A percentile compares a stretch with the other conserved stretches of the same genome.
phyloP scores from a whole-genome alignment of 1,284 basidiomycete genomes.

The Fomitopsis palustris region DNA sequence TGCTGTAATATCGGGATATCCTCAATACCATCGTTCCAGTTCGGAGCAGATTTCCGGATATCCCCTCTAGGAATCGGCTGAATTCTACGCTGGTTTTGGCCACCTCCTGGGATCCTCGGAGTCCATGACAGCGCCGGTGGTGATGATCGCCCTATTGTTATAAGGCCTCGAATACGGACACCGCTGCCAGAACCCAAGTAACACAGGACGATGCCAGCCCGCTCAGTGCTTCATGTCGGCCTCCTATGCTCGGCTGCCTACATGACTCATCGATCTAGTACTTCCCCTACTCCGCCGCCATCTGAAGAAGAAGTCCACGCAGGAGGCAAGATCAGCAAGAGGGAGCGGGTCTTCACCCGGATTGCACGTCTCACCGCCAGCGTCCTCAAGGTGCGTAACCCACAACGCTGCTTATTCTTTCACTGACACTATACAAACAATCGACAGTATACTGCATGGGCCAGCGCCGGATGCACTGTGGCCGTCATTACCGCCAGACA shows the following conservation, averaged over 20 bases:
- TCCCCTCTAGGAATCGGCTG: no score
- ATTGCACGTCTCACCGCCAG: background rate
- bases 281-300: background rate
- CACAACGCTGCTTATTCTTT: background rate
- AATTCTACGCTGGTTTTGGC: no score
- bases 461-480: background rate
- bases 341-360: background rate
- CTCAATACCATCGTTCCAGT: no score
- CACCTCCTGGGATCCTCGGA: no score
- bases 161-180: no score
- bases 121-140: no score
- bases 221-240: background rate
- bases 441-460: background rate
- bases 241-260: background rate
- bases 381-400: background rate
- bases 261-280: background rate
- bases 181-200: background rate
- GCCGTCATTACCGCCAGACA: background rate
- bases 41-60: no score
- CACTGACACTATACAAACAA: background rate
- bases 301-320: background rate
- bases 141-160: no score
- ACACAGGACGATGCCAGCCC: background rate
- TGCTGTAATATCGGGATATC: no score
- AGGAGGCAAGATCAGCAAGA: background rate